Evolutionary conservation across 306 rosid genomes (phyloP).

Genomic region (Vachellia collinsii): DNA sequence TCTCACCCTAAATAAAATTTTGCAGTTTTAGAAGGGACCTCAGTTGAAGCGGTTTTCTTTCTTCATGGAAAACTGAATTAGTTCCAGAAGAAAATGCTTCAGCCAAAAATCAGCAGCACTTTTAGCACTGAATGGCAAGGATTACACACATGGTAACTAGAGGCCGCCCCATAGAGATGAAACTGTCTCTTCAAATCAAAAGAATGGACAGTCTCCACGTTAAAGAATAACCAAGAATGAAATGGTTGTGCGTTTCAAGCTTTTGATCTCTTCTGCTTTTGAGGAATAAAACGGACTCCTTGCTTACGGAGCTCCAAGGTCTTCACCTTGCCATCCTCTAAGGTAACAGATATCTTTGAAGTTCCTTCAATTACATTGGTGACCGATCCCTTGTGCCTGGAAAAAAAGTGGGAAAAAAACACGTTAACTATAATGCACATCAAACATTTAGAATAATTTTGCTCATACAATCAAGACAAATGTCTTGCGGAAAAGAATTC

Average conservation of each 20-base stretch:
- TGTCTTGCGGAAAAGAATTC: background rate
- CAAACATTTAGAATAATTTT: background rate
- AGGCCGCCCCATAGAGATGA: background rate
- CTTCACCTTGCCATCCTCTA: slow-evolving; percentile 74
- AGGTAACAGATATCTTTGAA: slow-evolving; percentile 64
- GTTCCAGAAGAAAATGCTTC: slow-evolving; percentile 17
- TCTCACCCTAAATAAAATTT: background rate
- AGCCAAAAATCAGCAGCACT: slow-evolving; percentile 4
- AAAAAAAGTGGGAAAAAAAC: background rate
- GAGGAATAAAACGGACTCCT: slow-evolving; percentile 72
- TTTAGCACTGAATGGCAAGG: slow-evolving; percentile 1
- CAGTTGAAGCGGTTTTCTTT: background rate
- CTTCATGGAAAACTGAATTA: slow-evolving; percentile 20
- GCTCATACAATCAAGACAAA: background rate
- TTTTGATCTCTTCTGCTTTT: slow-evolving; percentile 73
- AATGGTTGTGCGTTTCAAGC: slow-evolving; percentile 41
- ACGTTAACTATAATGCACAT: background rate
- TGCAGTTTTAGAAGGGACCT: background rate
- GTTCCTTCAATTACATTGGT: slow-evolving; percentile 70
- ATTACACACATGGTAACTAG: background rate
- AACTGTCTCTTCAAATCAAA: slow-evolving; percentile 32
- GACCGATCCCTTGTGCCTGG: slow-evolving; percentile 91
- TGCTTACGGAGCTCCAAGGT: slow-evolving; percentile 74
- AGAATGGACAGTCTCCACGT: slow-evolving; percentile 22
- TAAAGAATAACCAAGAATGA: slow-evolving; percentile 12